Conservation (phyloP, 306 rosid species). For the Inga laurina region DNA sequence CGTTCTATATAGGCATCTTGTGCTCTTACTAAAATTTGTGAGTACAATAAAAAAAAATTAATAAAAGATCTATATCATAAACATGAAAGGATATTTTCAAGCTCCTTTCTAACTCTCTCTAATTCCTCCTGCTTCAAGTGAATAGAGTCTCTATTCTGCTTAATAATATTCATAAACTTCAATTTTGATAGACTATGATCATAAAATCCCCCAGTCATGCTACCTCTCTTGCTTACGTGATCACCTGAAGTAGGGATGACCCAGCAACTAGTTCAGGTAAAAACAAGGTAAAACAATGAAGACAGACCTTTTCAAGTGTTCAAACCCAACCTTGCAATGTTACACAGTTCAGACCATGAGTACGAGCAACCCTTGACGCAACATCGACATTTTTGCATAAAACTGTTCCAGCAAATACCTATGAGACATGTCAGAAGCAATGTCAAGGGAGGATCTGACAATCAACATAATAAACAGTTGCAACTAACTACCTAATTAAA, state of each 20-base stretch:
- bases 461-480: constrained; percentile 2
- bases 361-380: constrained; percentile 89
- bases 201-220: constrained; percentile 98
- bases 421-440: constrained; percentile 24
- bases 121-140: constrained; percentile 60
- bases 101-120: constrained; percentile 60
- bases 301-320: constrained; percentile 1
- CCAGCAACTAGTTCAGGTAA: constrained; percentile 34
- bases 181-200: constrained; percentile 89
- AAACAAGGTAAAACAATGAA: constrained; percentile 15
- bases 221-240: constrained; percentile 98
- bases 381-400: constrained; percentile 92
- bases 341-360: constrained; percentile 88
- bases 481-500: background rate
- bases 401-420: constrained; percentile 97
- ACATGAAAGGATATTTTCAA: constrained; percentile 83
- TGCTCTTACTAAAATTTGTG: background rate
- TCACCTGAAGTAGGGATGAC: constrained; percentile 61
- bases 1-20: background rate
- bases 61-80: background rate
- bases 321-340: constrained; percentile 78
- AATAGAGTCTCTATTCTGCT: constrained; percentile 55
- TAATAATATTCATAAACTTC: constrained; percentile 77
- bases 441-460: constrained; percentile 31
- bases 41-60: background rate